Evolutionary conservation across 2,329 filamentous ascomycete species (phyloP), one percentile per base, ranked within the genome.

Genomic region (Fusarium pseudoanthophilum): DNA sequence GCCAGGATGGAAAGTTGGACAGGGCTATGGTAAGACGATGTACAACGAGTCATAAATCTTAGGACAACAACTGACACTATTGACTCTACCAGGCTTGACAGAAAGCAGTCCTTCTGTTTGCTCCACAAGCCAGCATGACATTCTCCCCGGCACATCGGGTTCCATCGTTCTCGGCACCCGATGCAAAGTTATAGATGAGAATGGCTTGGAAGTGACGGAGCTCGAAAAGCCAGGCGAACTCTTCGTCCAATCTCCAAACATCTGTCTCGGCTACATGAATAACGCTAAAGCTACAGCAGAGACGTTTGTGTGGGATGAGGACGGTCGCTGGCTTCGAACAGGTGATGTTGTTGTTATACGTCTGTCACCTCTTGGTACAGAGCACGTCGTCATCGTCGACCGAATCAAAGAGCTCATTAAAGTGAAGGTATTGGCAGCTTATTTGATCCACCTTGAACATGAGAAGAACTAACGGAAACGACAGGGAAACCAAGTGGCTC

Each of bases 381-480:
- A 51, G n/a, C 48, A 51, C 11, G 5, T 51, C 5, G 48, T 24
- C 6, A 34, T 51, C 8, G 48, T 51, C 16, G 48, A 51, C 30
- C 16, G 48, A 34, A 51, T 51, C 6, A 51, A 34, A 8, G 48
- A 51, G 6, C 48, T 51, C 4, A 51, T 51, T 8, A 51, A 51
- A 51, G 30, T 34, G 0, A 51, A 51, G 48, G 48, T 51, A 24
- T 24, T 2, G 4, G 5, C 1, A 20, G 16, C 5, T 4, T 1
- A 7, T 11, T 5, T 0, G 1, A 14, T n/a, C 4, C 21, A 4
- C 5, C 2, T 32, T 49, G 1, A 9, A 2, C 11, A 5, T 18
- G 14, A 8, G 11, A 16, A 15, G 2, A 11, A 20, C 11, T 51
- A 24, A 51, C 4, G 0, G n/a, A 1, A 7, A 5, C 6, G 15